Base-by-base conservation (phyloP, 2,329 filamentous ascomycete species). In the Hirsutella thompsonii region DNA sequence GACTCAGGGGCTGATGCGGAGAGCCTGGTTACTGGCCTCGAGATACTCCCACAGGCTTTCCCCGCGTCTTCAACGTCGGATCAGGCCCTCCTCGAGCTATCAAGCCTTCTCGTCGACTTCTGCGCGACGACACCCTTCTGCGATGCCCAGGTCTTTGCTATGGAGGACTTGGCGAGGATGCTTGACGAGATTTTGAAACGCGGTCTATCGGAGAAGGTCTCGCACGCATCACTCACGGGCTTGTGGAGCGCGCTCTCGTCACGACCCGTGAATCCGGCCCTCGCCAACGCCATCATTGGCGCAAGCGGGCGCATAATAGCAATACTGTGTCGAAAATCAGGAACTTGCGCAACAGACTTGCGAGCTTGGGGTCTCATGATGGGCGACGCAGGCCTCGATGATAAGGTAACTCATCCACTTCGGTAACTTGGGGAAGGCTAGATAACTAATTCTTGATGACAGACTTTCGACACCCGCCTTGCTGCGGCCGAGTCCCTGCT, bases 391-490 rank as follows among this genome's bases (percentile, higher is more conserved):
- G 64, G 68, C 8, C 51, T 60, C 13, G 68, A 69, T 32, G 64
- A 70, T 46, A 67, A 70, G 55, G 70, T 72, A 51, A 18, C 36
- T n/a, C 26, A 8, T 2, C 10, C 30, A 34, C 32, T 16, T 18
- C 4, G 18, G 5, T n/a, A 34, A 4, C 5, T 18, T n/a, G 28
- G 5, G 1, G 2, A 20, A 9, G 9, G 14, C 6, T 33, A 3
- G 4, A 8, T 14, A 5, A 14, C 41, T 43, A 16, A 43, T 33
- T 8, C n/a, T 38, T 26, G 2, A n/a, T n/a, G n/a, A 16, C 34
- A 80, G 74, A 71, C 74, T 16, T 83, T 82, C 44, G 76, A 83
- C 52, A 76, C 70, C 0, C 75, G 82, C 38, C 66, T 75, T 50
- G 74, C 81, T 0, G 77, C 76, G 1, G 67, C 69, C 2, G 57